Base-by-base conservation (phyloP, 2,329 filamentous ascomycete species). In the Cladorrhinum sp. region DNA sequence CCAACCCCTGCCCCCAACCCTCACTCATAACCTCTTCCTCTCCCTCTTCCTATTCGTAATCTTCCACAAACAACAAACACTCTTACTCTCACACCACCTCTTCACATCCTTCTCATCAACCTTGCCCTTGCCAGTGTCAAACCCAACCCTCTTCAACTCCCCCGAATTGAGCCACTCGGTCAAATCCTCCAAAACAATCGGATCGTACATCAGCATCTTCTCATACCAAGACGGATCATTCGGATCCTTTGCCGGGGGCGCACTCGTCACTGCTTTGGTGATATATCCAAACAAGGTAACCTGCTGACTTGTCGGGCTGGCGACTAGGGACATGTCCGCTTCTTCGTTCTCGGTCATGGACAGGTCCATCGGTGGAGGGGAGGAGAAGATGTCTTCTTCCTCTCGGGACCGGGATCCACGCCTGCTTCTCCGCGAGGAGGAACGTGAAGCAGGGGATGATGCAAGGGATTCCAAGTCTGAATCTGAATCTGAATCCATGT, bases 141-240 rank as follows among this genome's bases (percentile, higher is more conserved):
- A 89, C 0, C 86, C 86, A 0, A 86, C 82, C 2, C 79, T 77
- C 12, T 80, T 81, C 50, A 93, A 75, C 23, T 86, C 84, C 12
- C 88, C 88, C 2, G 82, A 82, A 67, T 96, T 97, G 16, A 98
- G 76, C 90, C 92, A 98, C 0, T 78, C 76, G 0, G 93, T 84
- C 14, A 99, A 78, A 66, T 97, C 92, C 74, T 98, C 94, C 0
- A 97, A 75, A 1, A 95, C 82, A 49, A 99, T 89, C 0, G 94
- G 92, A 69, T 98, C 93, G 72, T 96, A 98, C 72, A 98, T 85
- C 5, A 98, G 79, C 52, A 99, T 97, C 76, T 92, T 96, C 74
- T 98, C 92, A 68, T 96, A 82, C 91, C 93, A 98, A 1, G 85
- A 92, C 14, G 85, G 86, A 2, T 80, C 72, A 6, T 65, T 64